phyloP scores from a whole-genome alignment of 345 rosid genomes.

The Noccaea caerulescens region DNA sequence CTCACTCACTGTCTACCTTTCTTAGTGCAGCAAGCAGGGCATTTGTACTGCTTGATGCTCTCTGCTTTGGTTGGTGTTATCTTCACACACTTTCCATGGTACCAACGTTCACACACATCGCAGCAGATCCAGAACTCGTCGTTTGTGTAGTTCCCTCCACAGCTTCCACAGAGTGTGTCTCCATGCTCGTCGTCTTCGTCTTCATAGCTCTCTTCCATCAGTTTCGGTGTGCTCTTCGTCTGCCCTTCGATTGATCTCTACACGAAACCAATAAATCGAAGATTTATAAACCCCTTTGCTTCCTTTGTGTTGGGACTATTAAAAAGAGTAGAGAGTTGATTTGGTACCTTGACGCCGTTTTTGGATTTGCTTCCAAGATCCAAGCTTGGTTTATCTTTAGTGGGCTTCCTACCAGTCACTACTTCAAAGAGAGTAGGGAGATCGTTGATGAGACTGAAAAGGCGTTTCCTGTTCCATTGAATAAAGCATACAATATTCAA shows the following conservation, averaged over 20 bases:
- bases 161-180: constrained; percentile 81
- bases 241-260: constrained; percentile 75
- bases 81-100: constrained; percentile 87
- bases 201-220: constrained; percentile 59
- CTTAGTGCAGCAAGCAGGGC: constrained; percentile 79
- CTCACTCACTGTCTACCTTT: constrained; percentile 51
- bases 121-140: constrained; percentile 93
- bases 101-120: constrained; percentile 88
- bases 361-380: constrained; percentile 77
- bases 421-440: constrained; percentile 74
- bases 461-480: constrained; percentile 59
- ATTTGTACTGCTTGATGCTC: constrained; percentile 82
- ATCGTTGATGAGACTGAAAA: constrained; percentile 75
- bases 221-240: constrained; percentile 58
- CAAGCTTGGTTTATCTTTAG: constrained; percentile 60
- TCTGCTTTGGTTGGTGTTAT: constrained; percentile 90
- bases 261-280: neutral
- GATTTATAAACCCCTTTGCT: neutral
- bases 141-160: constrained; percentile 75
- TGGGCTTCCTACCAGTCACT: constrained; percentile 60
- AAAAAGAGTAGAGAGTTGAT: constrained; percentile 4
- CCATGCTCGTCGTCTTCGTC: constrained; percentile 90
- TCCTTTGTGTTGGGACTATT: neutral
- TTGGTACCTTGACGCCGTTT: constrained; percentile 70
- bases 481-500: neutral